Conservation (phyloP, 257 asterid species). For the Nicotiana tabacum region DNA sequence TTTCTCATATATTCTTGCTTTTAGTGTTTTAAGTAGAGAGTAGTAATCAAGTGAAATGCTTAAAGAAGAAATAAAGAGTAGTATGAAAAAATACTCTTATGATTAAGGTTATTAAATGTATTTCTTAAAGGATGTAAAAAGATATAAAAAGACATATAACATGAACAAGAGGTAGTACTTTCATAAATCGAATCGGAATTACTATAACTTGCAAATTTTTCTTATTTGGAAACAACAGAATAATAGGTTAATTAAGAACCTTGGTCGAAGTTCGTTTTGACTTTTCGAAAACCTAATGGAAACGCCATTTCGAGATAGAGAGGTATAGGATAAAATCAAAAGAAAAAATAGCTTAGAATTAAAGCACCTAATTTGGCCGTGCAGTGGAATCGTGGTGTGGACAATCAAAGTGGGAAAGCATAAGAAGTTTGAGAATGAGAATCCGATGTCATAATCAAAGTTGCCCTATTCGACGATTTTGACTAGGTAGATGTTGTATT, state of each 20-base stretch:
- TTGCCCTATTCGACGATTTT: neutral
- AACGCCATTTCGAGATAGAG: neutral
- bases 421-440: constrained; percentile 25
- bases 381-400: neutral
- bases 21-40: neutral
- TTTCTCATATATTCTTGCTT: no score
- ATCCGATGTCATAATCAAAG: constrained; percentile 13
- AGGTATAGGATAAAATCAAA: neutral
- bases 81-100: no score
- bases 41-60: neutral
- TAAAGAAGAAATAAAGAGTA: neutral
- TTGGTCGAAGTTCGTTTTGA: neutral
- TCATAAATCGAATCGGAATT: neutral
- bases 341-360: neutral
- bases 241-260: neutral
- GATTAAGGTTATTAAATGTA: no score
- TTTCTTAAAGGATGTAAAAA: no score
- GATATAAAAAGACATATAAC: no score
- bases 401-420: constrained; percentile 35
- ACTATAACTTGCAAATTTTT: neutral
- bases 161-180: neutral
- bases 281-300: neutral
- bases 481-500: neutral
- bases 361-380: neutral
- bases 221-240: neutral